phyloP scores from a whole-genome alignment of 495 filamentous ascomycete genomes.

The Xylaria venustula region DNA sequence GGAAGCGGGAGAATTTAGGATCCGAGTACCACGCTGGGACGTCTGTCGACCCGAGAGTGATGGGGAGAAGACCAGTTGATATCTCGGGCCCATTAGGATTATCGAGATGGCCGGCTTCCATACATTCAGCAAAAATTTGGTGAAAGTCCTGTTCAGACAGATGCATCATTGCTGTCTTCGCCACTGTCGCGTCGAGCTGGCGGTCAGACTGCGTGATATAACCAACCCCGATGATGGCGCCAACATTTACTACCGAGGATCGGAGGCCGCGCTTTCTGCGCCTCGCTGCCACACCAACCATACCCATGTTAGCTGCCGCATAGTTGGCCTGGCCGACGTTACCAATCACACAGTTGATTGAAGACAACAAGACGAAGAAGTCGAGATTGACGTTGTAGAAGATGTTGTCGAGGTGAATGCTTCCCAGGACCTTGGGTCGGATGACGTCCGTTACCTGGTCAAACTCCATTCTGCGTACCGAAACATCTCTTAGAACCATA shows the following conservation, averaged over 20 bases:
- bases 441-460: conserved; percentile 7
- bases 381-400: not conserved
- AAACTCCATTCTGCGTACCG: conserved; percentile 26
- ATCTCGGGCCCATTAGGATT: not conserved
- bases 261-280: conserved; percentile 21
- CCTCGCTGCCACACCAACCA: not conserved
- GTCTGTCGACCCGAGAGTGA: not conserved
- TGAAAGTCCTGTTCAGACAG: conserved; percentile 14
- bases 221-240: not conserved
- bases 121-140: conserved; percentile 10
- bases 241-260: not conserved
- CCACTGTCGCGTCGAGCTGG: not conserved
- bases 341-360: not conserved
- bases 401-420: not conserved
- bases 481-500: conserved; percentile 43
- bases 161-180: not conserved
- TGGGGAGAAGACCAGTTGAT: not conserved
- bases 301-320: not conserved
- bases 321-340: not conserved
- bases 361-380: conserved; percentile 3
- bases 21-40: not conserved
- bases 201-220: not conserved
- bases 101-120: not conserved
- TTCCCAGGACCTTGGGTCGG: not conserved
- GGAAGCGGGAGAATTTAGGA: not conserved